phyloP scores from a whole-genome alignment of 257 asterid genomes.

The Przewalskia tangutica region DNA sequence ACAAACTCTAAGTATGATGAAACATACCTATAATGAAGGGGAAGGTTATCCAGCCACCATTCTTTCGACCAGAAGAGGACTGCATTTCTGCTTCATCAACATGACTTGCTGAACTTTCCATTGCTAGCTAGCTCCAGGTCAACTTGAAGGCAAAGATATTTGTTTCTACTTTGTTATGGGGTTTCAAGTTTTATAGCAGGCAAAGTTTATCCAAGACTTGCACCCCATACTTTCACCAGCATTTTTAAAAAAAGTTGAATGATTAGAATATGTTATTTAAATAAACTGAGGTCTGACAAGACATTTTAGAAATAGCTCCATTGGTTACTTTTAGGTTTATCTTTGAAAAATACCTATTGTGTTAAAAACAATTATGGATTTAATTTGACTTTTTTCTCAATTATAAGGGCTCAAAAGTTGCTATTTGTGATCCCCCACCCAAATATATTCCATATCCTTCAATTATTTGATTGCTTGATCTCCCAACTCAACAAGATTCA shows the following conservation, averaged over 20 bases:
- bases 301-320: background rate
- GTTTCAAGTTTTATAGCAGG: background rate
- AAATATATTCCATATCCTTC: background rate
- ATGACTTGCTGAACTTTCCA: background rate
- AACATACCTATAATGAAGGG: conserved; percentile 42
- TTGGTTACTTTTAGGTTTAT: background rate
- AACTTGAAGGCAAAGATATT: background rate
- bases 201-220: background rate
- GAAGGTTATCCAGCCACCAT: conserved; percentile 52
- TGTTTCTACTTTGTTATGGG: background rate
- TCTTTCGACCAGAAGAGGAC: background rate
- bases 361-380: too few relatives aligned
- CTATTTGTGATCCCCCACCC: too few relatives aligned
- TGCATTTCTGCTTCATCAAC: background rate
- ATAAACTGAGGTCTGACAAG: background rate
- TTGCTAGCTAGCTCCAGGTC: background rate
- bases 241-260: background rate
- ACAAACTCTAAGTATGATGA: background rate
- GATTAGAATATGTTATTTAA: background rate
- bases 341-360: background rate
- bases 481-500: background rate
- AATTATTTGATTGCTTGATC: background rate
- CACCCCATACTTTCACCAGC: background rate
- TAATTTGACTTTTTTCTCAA: too few relatives aligned
- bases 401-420: too few relatives aligned